Base-by-base conservation (phyloP, 2,329 filamentous ascomycete genomes). In the Knufia fluminis region DNA sequence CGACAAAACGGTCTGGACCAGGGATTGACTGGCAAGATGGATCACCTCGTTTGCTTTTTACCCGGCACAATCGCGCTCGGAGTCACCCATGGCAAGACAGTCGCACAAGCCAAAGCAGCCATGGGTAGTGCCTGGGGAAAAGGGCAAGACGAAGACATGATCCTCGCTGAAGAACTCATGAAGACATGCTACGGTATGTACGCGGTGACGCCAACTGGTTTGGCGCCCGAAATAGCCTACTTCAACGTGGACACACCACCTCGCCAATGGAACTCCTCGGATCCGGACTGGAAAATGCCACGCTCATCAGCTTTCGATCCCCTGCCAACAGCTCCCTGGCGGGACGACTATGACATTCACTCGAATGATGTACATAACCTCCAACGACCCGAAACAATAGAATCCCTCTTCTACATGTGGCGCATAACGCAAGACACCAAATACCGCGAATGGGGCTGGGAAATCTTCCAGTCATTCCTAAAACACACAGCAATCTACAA, bases 161-260 rank as follows among this genome's bases (percentile, higher is more conserved):
- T 80, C 53, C 79, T 98, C 23, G 89, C 92, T 1, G 80, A 80
- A 56, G 91, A 98, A 71, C 74, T 98, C 50, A 96, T 86, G 74
- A 91, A 95, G 53, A 97, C 92, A 1, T 98, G 92, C 74, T 96
- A 91, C 86, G 90, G 86, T 61, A 98, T 94, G 80, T 98, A 98
- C 71, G 85, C 88, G 63, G 83, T 76, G 60, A 96, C 90, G 62
- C 79, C 82, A 7, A 97, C 92, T 0, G 91, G 90, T 0, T 78
- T 98, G n/a, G 90, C 92, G 0, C 83, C 86, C 0, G 92, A 98
- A 68, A 98, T 98, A 61, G 86, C 88, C 0, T 86, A 94, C 68
- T 98, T 98, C 68, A 75, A 86, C 48, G 76, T 94, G 48, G 76
- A 80, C 58, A 71, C 80, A 26, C 83, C 85, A 1, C 83, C 87